A percentile compares a stretch with the other conserved stretches of the same genome.
These are phyloP conservation scores for Saccharomycodes ludwigii DNA, from an alignment of 805 yeast species.

Conservation along the genomic window DNA sequence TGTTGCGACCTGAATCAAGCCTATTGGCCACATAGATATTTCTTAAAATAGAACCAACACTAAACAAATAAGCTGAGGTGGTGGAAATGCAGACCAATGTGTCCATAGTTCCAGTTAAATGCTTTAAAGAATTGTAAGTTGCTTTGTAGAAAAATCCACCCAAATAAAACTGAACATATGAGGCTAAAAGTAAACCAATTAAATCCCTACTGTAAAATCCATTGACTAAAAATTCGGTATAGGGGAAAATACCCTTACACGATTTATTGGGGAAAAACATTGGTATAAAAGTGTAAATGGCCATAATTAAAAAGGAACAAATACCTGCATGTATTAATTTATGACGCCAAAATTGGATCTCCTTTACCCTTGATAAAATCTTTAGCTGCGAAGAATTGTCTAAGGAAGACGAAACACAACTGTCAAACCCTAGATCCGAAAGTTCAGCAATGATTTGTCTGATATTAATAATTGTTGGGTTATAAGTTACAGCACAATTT, in stretches of 20 bases:
- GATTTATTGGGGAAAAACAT: slow-evolving; percentile 19
- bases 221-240: slow-evolving; percentile 10
- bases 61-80: slow-evolving; percentile 61
- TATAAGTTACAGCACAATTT: slow-evolving; percentile 41
- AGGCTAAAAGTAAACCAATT: slow-evolving; percentile 55
- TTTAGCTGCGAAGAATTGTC: slow-evolving; percentile 61
- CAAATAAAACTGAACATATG: slow-evolving; percentile 47
- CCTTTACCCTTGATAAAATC: slow-evolving; percentile 55
- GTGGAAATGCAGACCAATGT: slow-evolving; percentile 78
- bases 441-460: slow-evolving; percentile 48
- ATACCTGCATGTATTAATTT: slow-evolving; percentile 39
- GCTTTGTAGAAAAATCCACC: slow-evolving; percentile 59
- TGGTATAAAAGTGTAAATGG: slow-evolving; percentile 36
- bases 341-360: slow-evolving; percentile 57
- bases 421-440: slow-evolving; percentile 41
- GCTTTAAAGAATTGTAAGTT: slow-evolving; percentile 51
- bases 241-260: slow-evolving; percentile 24
- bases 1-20: no score
- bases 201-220: slow-evolving; percentile 26
- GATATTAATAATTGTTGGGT: slow-evolving; percentile 42
- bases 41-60: slow-evolving; percentile 46
- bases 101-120: slow-evolving; percentile 82
- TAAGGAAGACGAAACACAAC: slow-evolving; percentile 30
- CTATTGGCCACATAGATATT: no score
- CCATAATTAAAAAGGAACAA: slow-evolving; percentile 53